Evolutionary conservation across 495 filamentous ascomycete genomes (phyloP).

Genomic region (Hypomontagnella monticulosa): DNA sequence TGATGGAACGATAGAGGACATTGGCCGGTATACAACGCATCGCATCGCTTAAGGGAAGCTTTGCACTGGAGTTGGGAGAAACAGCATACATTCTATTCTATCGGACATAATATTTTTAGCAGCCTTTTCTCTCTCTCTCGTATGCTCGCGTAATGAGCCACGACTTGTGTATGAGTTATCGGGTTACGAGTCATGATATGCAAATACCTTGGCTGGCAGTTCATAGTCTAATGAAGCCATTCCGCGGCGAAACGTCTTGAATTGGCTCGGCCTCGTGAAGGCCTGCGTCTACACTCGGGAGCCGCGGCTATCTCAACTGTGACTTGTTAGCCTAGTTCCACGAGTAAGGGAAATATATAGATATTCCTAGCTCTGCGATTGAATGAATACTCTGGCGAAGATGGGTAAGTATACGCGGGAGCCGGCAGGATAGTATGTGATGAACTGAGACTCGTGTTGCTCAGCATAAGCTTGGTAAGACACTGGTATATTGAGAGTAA

Average conservation of each 20-base stretch:
- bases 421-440: no score
- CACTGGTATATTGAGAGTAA: no score
- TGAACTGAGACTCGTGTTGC: no score
- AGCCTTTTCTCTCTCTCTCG: slow-evolving; percentile 3
- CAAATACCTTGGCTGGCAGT: slow-evolving; percentile 7
- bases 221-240: slow-evolving; percentile 6
- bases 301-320: no score
- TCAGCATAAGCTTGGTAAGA: no score
- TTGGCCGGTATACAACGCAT: slow-evolving; percentile 26
- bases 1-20: slow-evolving; percentile 17
- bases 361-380: no score
- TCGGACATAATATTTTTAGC: slow-evolving; percentile 11
- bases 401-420: no score
- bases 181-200: slow-evolving; percentile 9
- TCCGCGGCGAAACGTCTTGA: slow-evolving; percentile 3
- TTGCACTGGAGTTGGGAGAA: slow-evolving; percentile 26
- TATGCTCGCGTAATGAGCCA: slow-evolving; percentile 12
- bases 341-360: no score
- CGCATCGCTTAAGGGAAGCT: slow-evolving; percentile 15
- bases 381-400: no score
- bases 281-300: no score
- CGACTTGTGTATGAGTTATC: slow-evolving; percentile 21
- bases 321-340: no score
- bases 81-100: slow-evolving; percentile 3
- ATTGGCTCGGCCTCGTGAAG: not conserved